These are phyloP conservation scores for Vaccinium vitisidaea DNA, from an alignment of 148 eudicot genomes.

Conservation along the genomic window DNA sequence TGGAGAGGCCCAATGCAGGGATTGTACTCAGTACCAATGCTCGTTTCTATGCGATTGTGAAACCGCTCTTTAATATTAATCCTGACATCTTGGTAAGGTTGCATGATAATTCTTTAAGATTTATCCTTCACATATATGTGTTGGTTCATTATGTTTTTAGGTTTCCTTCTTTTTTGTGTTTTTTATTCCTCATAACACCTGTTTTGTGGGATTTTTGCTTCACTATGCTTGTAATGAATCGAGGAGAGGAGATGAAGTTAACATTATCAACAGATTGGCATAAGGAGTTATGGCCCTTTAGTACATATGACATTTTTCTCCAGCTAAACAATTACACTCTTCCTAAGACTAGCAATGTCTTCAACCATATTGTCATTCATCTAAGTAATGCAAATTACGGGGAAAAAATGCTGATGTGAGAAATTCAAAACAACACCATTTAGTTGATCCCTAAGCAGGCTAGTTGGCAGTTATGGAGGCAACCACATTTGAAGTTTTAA, in stretches of 20 bases:
- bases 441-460: neutral
- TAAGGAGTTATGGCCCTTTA: neutral
- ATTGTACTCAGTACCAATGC: slow-evolving; percentile 93
- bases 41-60: slow-evolving; percentile 82
- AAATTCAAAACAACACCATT: neutral
- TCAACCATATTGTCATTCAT: neutral
- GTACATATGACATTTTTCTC: neutral
- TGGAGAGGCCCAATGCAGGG: slow-evolving; percentile 97
- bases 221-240: neutral
- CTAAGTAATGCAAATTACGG: neutral
- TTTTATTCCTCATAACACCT: neutral
- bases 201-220: neutral
- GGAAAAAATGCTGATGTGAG: neutral
- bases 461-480: neutral
- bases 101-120: slow-evolving; percentile 24
- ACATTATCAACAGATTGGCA: neutral
- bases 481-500: neutral
- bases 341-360: neutral
- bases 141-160: neutral
- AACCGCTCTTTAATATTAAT: slow-evolving; percentile 57
- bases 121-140: neutral
- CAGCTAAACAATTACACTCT: neutral
- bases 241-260: neutral
- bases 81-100: slow-evolving; percentile 85
- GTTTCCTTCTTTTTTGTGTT: neutral